Base-by-base conservation (phyloP, 768 basidiomycete genomes). In the Collybiopsis luxurians region DNA sequence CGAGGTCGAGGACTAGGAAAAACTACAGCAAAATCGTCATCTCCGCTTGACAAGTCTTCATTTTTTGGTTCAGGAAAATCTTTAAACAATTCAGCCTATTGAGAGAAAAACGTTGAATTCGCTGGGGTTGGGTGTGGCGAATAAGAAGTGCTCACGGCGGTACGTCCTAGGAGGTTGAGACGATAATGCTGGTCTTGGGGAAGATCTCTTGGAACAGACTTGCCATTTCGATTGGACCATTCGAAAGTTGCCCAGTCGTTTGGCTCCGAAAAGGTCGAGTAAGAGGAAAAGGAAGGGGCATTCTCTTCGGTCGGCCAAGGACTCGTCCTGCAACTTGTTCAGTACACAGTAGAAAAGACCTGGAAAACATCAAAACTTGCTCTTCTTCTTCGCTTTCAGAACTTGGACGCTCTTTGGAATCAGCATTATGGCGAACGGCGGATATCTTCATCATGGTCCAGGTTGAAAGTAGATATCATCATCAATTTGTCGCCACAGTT, bases 331-430 rank as follows among this genome's bases (percentile, higher is more conserved):
- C 7, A n/a, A n/a, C 6, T 21, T 17, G 1, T 38, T 51, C 36
- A 3, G 31, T 30, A 45, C 15, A 26, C 17, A 43, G 2, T 2
- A 31, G 19, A 43, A 44, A 3, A 15, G 28, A 1, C 4, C 13
- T 13, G 11, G 43, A 6, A 24, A 30, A 10, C 15, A 19, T n/a
- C 19, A 42, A 7, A 19, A 54, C 53, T 4, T 36, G 40, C 53
- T 54, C 53, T 51, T 51, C 50, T 30, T 55, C 54, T 19, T 55
- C 54, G 54, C 44, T 55, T 31, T 55, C 54, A 15, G 44, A 46
- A 21, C 43, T 44, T 11, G n/a, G 17, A 19, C 39, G 6, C 12
- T 43, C 39, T 7, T 24, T 45, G n/a, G 36, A 21, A 26, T 42
- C 36, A 26, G 54, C 36, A 39, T 55, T 55, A 27, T 55, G 54